Percentiles rank a stretch among this genome's conserved stretches.
These are phyloP conservation scores for Fusarium transvaalense DNA, from an alignment of 2,329 filamentous ascomycete species.

Conservation along the genomic window DNA sequence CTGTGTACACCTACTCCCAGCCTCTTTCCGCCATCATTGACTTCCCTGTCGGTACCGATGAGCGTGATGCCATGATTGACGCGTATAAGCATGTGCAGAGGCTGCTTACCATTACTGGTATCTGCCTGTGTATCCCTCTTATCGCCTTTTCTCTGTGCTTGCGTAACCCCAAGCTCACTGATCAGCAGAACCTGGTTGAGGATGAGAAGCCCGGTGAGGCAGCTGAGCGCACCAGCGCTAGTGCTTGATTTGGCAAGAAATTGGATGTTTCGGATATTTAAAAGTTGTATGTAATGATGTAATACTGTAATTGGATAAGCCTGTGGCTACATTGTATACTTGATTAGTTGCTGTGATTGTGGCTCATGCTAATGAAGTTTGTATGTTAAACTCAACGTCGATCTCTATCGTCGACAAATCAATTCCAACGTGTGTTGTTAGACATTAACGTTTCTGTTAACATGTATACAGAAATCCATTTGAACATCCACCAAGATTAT, in stretches of 20 bases:
- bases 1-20: slow-evolving; percentile 52
- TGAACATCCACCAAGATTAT: background rate
- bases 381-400: background rate
- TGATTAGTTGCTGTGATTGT: background rate
- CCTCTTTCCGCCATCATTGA: slow-evolving; percentile 53
- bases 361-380: background rate
- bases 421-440: background rate
- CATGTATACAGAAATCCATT: background rate
- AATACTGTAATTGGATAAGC: slow-evolving; percentile 29
- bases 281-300: slow-evolving; percentile 14
- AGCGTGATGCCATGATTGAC: slow-evolving; percentile 58
- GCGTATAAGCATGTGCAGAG: slow-evolving; percentile 63
- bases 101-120: slow-evolving; percentile 61
- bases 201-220: slow-evolving; percentile 43
- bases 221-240: slow-evolving; percentile 6
- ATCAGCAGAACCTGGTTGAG: slow-evolving; percentile 59
- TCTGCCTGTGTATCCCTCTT: slow-evolving; percentile 63
- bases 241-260: slow-evolving; percentile 3
- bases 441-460: background rate
- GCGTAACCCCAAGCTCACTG: slow-evolving; percentile 61
- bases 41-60: slow-evolving; percentile 59
- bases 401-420: background rate
- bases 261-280: background rate
- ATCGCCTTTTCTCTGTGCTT: slow-evolving; percentile 59
- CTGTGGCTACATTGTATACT: background rate